Evolutionary conservation across 2,329 filamentous ascomycete genomes (phyloP), one percentile per base, ranked within the genome.

Genomic region (Paecilomyces sp.): DNA sequence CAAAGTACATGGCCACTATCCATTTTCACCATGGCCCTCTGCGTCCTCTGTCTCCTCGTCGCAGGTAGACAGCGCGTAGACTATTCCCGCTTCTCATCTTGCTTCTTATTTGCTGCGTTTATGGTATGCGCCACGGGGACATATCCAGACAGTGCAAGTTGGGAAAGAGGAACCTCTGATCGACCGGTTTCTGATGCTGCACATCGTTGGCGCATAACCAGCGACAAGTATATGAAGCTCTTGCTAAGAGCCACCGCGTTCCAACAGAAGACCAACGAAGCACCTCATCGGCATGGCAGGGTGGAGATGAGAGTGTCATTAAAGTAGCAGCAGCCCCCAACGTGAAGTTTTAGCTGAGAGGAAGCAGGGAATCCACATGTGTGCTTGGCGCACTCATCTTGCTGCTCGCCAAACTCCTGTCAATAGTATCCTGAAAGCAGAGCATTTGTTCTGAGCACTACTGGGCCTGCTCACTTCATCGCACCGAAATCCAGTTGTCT

Each of bases 401-500:
- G 41, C 41, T 15, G 6, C 1, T 6, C 25, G 1, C 13, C 18
- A 9, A 22, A 47, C 6, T 33, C 18, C 15, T 47, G 41, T 47
- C 25, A 18, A 47, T 18, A 3, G n/a, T 7, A 47, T 8, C 22
- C 41, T 3, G 9, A 15, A 47, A 9, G 41, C 41, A 47, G 18
- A 15, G 7, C n/a, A 47, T 47, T 47, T 6, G n/a, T 8, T 47
- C 41, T 7, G n/a, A 8, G 8, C n/a, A 36, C 51, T 55, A 15
- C 5, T 58, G 12, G 33, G 25, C 18, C 62, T 54, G 55, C 24
- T 67, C 62, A 67, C 60, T 66, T 67, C 62, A 65, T 66, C 57
- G 76, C 78, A 5, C 85, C 86, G 78, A 94, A 94, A 73, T 94
- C 88, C 62, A 97, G 77, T 76, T 90, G 92, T 61, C 91, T 83